Evolutionary conservation across 495 filamentous ascomycete genomes (phyloP).

Genomic region (Neurospora sp.): DNA sequence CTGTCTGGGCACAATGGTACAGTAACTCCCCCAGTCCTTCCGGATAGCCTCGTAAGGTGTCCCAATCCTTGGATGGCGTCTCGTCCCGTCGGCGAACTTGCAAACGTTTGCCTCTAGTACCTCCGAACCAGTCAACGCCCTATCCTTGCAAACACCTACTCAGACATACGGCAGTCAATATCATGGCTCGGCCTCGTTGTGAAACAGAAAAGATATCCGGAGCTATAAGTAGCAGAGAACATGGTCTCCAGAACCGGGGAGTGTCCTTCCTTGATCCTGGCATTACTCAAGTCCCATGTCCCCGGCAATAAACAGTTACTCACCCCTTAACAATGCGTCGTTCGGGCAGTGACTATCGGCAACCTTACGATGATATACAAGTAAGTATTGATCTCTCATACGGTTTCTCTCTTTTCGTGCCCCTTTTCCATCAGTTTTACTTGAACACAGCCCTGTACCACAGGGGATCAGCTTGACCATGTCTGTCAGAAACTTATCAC

Average conservation of each 20-base stretch:
- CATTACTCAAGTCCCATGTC: background rate
- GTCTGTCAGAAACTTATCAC: background rate
- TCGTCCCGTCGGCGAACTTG: background rate
- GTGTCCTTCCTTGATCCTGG: background rate
- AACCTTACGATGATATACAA: background rate
- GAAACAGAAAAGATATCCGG: background rate
- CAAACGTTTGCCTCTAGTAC: background rate
- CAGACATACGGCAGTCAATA: background rate
- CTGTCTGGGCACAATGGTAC: background rate
- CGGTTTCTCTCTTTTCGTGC: background rate
- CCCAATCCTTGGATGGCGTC: background rate
- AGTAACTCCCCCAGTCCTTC: background rate
- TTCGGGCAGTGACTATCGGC: background rate
- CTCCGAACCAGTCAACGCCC: background rate
- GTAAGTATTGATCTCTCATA: background rate
- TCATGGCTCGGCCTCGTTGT: background rate
- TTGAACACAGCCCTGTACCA: background rate
- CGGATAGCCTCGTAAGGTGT: background rate
- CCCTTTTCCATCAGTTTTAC: background rate
- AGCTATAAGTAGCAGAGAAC: background rate
- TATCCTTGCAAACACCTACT: background rate
- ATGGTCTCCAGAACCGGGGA: background rate
- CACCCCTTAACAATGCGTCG: background rate
- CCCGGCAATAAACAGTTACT: background rate
- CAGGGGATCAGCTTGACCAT: background rate